phyloP scores from a whole-genome alignment of 1,139 yeast genomes.

The Tardiomyces depauwii region DNA sequence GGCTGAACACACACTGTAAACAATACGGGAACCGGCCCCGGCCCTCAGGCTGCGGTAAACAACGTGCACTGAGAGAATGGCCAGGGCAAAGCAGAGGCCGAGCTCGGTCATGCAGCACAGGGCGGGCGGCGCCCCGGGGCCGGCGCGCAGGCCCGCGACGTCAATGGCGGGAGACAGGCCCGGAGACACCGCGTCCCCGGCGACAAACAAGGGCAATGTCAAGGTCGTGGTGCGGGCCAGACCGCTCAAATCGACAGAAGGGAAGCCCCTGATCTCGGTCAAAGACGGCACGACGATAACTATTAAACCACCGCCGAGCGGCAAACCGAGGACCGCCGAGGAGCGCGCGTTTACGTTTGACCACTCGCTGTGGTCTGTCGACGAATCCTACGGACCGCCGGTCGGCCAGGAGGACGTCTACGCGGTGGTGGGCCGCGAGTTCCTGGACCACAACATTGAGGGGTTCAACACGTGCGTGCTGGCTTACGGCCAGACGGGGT shows the following conservation, averaged over 20 bases:
- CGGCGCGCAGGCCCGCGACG: not conserved
- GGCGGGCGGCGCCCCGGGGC: not conserved
- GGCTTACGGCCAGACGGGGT: conserved; percentile 71
- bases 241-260: conserved; percentile 23
- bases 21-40: no score
- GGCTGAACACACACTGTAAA: not conserved
- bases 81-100: not conserved
- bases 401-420: conserved; percentile 43
- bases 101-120: not conserved
- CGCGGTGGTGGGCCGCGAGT: conserved; percentile 41
- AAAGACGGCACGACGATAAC: conserved; percentile 2
- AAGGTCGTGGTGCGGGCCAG: conserved; percentile 30
- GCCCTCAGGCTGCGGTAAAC: no score
- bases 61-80: no score
- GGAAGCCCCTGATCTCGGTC: not conserved
- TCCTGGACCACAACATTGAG: conserved; percentile 50
- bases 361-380: conserved; percentile 48
- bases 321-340: conserved; percentile 12
- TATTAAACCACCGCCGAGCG: conserved; percentile 1
- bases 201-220: conserved; percentile 20
- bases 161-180: conserved; percentile 7
- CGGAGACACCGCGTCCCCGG: not conserved
- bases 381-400: conserved; percentile 26
- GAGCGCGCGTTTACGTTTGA: conserved; percentile 40
- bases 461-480: conserved; percentile 68